A percentile compares a stretch with the other conserved stretches of the same genome.
Conservation (phyloP, 257 asterid species). For the Paraleonurus japonicus region DNA sequence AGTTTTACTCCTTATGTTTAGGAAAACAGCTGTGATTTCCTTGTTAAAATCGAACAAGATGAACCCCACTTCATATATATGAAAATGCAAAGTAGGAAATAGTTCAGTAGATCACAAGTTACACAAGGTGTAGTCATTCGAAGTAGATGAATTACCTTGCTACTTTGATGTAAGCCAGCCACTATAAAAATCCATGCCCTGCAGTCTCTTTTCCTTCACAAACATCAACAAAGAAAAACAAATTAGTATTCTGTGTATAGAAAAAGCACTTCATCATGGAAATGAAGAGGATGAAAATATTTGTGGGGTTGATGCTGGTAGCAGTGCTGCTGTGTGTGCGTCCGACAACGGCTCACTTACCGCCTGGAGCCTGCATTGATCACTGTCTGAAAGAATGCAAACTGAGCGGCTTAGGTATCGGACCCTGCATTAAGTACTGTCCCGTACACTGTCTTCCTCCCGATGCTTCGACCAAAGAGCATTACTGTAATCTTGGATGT, state of each 20-base stretch:
- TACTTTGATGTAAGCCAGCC: not conserved
- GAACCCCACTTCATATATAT: not conserved
- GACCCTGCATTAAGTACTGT: conserved; percentile 45
- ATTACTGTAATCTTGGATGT: conserved; percentile 39
- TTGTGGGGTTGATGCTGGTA: conserved; percentile 23
- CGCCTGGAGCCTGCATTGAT: conserved; percentile 41
- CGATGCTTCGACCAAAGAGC: conserved; percentile 28
- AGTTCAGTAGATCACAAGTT: conserved; percentile 25
- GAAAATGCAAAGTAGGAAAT: not conserved
- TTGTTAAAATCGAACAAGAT: no score
- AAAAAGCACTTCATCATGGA: conserved; percentile 28
- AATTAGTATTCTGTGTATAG: not conserved
- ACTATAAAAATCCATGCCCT: conserved; percentile 14
- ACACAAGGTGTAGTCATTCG: conserved; percentile 26
- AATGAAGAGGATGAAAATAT: conserved; percentile 22
- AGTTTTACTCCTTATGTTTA: no score
- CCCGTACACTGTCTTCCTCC: conserved; percentile 48
- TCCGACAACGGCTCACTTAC: conserved; percentile 30
- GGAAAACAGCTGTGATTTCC: no score
- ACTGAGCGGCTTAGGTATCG: conserved; percentile 30
- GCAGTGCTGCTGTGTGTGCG: conserved; percentile 14
- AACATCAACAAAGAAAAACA: not conserved
- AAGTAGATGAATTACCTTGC: conserved; percentile 38
- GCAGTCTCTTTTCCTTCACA: not conserved
- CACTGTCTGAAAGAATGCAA: conserved; percentile 45